These are phyloP conservation scores for Liquidambar formosana DNA, from an alignment of 164 flowering plant genomes.

Conservation along the genomic window DNA sequence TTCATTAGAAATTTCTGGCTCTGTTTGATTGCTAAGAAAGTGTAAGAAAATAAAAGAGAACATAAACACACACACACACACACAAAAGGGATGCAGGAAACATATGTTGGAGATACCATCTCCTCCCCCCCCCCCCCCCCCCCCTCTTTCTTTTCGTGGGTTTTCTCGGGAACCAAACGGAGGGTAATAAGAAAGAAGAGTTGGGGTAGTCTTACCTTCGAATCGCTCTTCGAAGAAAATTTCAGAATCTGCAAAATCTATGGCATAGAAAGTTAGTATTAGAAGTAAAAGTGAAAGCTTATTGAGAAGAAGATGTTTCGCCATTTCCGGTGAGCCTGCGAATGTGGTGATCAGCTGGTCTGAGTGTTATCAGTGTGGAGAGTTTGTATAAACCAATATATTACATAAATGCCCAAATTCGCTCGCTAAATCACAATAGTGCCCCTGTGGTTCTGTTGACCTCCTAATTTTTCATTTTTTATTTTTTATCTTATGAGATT, in stretches of 20 bases:
- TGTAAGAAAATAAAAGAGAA: background rate
- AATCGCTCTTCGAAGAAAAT: conserved; percentile 42
- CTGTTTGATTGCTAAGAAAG: background rate
- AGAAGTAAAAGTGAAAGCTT: conserved; percentile 9
- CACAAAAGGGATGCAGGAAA: too few relatives aligned
- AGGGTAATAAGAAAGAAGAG: background rate
- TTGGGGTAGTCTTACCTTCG: conserved; percentile 21
- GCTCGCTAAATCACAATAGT: too few relatives aligned
- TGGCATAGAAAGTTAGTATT: background rate
- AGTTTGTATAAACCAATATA: too few relatives aligned
- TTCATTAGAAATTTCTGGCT: background rate
- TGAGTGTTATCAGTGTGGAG: too few relatives aligned
- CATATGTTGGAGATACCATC: background rate
- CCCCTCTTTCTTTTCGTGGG: background rate
- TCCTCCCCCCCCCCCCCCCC: background rate
- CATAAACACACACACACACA: background rate
- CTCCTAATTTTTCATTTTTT: too few relatives aligned
- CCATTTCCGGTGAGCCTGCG: background rate
- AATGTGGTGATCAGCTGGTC: too few relatives aligned
- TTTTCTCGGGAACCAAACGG: background rate
- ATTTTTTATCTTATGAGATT: too few relatives aligned
- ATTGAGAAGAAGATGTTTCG: background rate
- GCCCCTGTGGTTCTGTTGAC: too few relatives aligned
- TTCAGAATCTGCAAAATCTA: conserved; percentile 15
- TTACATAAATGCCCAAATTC: too few relatives aligned